Evolutionary conservation across 192 early-diverging fungal genomes (phyloP).

Genomic region (Umbelopsis isabellina): DNA sequence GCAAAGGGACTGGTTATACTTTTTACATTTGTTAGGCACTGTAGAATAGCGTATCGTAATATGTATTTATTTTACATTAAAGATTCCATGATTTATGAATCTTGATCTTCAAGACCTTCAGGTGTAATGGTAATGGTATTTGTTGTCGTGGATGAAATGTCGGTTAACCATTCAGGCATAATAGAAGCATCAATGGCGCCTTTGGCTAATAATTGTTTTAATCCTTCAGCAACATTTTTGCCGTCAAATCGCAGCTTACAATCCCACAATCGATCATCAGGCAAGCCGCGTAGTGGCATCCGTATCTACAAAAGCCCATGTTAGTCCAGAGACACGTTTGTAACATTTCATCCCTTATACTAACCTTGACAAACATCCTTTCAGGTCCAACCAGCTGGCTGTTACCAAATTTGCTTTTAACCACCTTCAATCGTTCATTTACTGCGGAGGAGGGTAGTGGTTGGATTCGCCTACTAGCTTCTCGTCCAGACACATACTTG

Average conservation of each 20-base stretch:
- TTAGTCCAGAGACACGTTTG: background rate
- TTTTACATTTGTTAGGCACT: too few relatives aligned
- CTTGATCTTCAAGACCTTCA: slow-evolving; percentile 18
- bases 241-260: slow-evolving; percentile 41
- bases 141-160: slow-evolving; percentile 6
- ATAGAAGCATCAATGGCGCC: slow-evolving; percentile 1
- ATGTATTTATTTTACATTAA: background rate
- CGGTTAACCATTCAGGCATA: slow-evolving; percentile 15
- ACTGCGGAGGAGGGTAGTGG: slow-evolving; percentile 13
- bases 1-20: too few relatives aligned
- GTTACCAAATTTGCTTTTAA: background rate
- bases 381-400: background rate
- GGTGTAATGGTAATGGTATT: slow-evolving; percentile 15
- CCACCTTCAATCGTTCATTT: background rate
- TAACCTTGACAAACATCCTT: slow-evolving; percentile 25
- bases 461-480: slow-evolving; percentile 15
- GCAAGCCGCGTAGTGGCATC: slow-evolving; percentile 23
- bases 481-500: slow-evolving; percentile 21
- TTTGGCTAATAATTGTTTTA: slow-evolving; percentile 33
- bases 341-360: background rate
- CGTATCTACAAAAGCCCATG: slow-evolving; percentile 8
- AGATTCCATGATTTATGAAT: background rate
- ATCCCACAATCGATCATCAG: slow-evolving; percentile 29
- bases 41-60: too few relatives aligned
- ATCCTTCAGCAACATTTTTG: slow-evolving; percentile 46